Evolutionary conservation across 225 moss, liverwort and hornwort species (phyloP).

Genomic region (Bryoerythrophyllum caledonicum): DNA sequence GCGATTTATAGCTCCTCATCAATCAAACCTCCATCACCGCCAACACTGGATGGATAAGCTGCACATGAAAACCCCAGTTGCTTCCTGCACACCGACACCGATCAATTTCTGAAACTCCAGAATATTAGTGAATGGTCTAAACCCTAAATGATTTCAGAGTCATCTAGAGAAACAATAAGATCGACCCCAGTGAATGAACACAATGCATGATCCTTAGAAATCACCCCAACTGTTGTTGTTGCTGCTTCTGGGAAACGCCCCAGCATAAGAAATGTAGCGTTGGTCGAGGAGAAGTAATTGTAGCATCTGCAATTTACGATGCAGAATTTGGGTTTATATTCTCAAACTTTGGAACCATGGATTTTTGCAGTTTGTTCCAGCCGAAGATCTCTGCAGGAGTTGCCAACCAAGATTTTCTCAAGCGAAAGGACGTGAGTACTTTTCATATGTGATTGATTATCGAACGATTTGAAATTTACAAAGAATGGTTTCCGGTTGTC

Average conservation of each 20-base stretch:
- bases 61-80: neutral
- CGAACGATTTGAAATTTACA: neutral
- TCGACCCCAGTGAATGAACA: neutral
- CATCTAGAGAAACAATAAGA: neutral
- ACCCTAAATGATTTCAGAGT: neutral
- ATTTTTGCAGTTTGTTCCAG: neutral
- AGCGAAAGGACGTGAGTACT: neutral
- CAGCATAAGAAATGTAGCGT: neutral
- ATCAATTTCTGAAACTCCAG: neutral
- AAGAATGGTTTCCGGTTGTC: neutral
- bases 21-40: constrained; percentile 23
- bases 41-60: neutral
- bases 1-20: constrained; percentile 13
- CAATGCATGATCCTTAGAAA: neutral
- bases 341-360: neutral
- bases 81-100: constrained; percentile 2
- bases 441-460: neutral
- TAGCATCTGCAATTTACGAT: neutral
- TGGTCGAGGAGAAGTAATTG: too few species aligned
- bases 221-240: neutral
- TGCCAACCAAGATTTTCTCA: too few species aligned
- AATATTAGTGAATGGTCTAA: neutral
- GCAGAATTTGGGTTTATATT: neutral
- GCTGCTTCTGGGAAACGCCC: too few species aligned
- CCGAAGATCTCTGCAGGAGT: too few species aligned